phyloP scores from a whole-genome alignment of 2,329 filamentous ascomycete genomes.

The Penicillium italicum region DNA sequence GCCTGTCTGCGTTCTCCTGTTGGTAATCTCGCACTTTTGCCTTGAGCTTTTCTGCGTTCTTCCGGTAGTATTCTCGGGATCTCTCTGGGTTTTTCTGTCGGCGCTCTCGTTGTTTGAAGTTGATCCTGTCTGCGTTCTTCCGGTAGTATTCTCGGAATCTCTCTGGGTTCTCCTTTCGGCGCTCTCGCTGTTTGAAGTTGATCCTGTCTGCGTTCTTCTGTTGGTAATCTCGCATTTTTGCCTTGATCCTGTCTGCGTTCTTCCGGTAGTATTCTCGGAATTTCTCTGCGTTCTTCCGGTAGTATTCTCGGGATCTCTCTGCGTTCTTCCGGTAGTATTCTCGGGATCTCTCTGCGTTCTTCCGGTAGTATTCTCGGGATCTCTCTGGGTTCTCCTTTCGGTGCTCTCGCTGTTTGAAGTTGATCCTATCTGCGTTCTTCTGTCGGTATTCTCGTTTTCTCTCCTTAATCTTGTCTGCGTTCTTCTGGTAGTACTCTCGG shows the following conservation, averaged over 20 bases:
- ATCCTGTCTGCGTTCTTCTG: background rate
- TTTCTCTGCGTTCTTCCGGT: too few relatives aligned
- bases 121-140: background rate
- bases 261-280: background rate
- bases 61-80: background rate
- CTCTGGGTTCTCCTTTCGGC: too few relatives aligned
- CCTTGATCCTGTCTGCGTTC: background rate
- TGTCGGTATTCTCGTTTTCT: fast-evolving
- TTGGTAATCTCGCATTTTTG: fast-evolving
- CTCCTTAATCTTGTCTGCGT: background rate
- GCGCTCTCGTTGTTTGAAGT: fast-evolving
- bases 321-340: background rate
- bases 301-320: background rate
- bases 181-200: too few relatives aligned
- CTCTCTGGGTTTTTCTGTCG: background rate
- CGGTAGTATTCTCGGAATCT: fast-evolving
- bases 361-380: too few relatives aligned
- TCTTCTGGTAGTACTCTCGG: background rate
- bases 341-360: too few relatives aligned
- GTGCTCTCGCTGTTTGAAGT: background rate
- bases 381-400: background rate
- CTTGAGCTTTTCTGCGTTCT: background rate
- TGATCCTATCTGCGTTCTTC: background rate
- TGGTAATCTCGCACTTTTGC: background rate
- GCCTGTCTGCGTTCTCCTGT: background rate